These are phyloP conservation scores for Globisporangium spinosum DNA, from an alignment of 352 stramenopile species.

Conservation along the genomic window DNA sequence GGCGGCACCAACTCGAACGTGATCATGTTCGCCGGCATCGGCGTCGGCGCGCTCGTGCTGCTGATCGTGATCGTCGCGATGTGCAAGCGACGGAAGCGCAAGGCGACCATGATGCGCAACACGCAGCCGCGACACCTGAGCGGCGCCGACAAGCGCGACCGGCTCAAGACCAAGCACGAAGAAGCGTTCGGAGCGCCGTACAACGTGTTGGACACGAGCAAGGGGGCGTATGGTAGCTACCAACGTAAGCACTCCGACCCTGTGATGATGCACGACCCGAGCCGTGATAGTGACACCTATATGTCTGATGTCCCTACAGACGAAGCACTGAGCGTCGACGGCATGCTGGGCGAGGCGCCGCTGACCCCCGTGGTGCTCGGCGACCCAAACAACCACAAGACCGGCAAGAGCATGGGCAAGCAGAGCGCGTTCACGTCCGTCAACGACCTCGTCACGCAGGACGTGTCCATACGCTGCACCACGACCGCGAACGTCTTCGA, in stretches of 20 bases:
- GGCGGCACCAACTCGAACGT: slow-evolving; percentile 18
- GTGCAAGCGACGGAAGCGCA: slow-evolving; percentile 37
- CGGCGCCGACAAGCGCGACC: slow-evolving; percentile 32
- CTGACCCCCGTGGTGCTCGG: slow-evolving; percentile 44
- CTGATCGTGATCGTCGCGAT: slow-evolving; percentile 47
- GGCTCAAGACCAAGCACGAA: slow-evolving; percentile 37
- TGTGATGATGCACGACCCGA: slow-evolving; percentile 34
- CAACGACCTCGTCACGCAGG: slow-evolving; percentile 48
- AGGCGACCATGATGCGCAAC: slow-evolving; percentile 14
- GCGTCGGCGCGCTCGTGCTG: slow-evolving; percentile 45
- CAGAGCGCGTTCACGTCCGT: slow-evolving; percentile 44
- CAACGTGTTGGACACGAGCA: slow-evolving; percentile 52
- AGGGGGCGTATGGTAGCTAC: slow-evolving; percentile 30
- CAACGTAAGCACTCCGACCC: slow-evolving; percentile 38
- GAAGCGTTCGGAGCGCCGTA: slow-evolving; percentile 37
- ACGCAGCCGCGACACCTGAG: slow-evolving; percentile 11
- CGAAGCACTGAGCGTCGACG: slow-evolving; percentile 45
- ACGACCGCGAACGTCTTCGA: slow-evolving; percentile 61
- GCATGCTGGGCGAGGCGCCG: slow-evolving; percentile 52
- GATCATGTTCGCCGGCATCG: slow-evolving; percentile 53
- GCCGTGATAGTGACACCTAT: slow-evolving; percentile 17
- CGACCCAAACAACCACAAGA: slow-evolving; percentile 14
- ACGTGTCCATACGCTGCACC: slow-evolving; percentile 44
- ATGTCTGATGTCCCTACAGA: slow-evolving; percentile 35
- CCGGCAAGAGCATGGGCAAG: slow-evolving; percentile 28